Conservation (phyloP, 2,329 filamentous ascomycete species). For the Curvularia sp. region DNA sequence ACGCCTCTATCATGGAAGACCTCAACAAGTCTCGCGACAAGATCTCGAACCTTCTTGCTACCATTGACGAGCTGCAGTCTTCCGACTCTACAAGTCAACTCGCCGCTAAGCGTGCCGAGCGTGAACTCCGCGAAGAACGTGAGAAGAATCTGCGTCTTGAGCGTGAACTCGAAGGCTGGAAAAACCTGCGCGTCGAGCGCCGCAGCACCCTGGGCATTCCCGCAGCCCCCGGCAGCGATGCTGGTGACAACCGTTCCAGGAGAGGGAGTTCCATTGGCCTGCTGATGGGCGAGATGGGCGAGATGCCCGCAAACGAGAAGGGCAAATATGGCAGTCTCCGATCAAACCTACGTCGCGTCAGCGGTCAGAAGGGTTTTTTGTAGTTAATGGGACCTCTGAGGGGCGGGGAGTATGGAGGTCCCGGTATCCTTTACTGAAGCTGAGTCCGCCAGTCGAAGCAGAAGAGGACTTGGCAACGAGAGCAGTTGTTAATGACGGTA, state of each 20-base stretch:
- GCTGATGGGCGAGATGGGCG: constrained; percentile 47
- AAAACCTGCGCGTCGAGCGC: constrained; percentile 71
- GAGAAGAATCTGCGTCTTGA: constrained; percentile 84
- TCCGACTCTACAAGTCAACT: constrained; percentile 84
- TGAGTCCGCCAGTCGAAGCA: constrained; percentile 41
- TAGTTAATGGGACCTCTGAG: constrained; percentile 48
- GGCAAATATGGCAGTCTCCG: constrained; percentile 45
- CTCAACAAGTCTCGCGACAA: constrained; percentile 86
- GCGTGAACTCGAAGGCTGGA: constrained; percentile 84
- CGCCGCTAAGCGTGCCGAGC: constrained; percentile 81
- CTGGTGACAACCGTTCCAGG: constrained; percentile 51
- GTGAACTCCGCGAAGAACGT: constrained; percentile 85
- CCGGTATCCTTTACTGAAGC: constrained; percentile 33
- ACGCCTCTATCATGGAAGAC: constrained; percentile 80
- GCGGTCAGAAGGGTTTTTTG: constrained; percentile 60
- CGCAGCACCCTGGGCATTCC: constrained; percentile 46
- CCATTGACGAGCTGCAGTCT: constrained; percentile 92
- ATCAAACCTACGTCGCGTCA: constrained; percentile 51
- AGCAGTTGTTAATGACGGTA: constrained; percentile 18
- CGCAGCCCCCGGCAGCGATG: constrained; percentile 51
- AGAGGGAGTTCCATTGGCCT: constrained; percentile 54
- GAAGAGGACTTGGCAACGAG: constrained; percentile 30
- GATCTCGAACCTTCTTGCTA: constrained; percentile 83
- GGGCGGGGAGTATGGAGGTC: constrained; percentile 41
- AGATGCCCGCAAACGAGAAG: constrained; percentile 39